These are phyloP conservation scores for Scutellaria baicalensis DNA, from an alignment of 257 asterid genomes.

Conservation along the genomic window DNA sequence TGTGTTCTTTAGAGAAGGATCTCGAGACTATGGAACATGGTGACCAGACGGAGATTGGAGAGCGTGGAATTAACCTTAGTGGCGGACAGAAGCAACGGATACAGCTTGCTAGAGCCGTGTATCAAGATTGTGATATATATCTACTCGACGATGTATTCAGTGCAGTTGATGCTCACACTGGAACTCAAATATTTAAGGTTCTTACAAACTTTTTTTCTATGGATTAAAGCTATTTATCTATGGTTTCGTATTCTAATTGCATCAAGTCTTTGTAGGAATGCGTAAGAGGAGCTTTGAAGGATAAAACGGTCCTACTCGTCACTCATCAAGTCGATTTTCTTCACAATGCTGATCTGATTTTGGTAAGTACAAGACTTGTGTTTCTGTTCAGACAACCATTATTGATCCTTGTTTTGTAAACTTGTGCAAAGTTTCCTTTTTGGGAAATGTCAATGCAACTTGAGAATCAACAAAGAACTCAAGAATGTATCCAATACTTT, in stretches of 20 bases:
- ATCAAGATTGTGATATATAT: slow-evolving; percentile 66
- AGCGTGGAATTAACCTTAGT: slow-evolving; percentile 71
- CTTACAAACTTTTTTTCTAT: neutral
- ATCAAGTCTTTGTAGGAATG: slow-evolving; percentile 46
- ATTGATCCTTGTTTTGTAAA: neutral
- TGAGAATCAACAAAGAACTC: too few species aligned
- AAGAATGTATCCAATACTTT: too few species aligned
- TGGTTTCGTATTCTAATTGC: neutral
- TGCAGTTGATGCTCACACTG: slow-evolving; percentile 94
- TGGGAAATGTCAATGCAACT: too few species aligned
- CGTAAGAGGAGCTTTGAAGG: slow-evolving; percentile 47
- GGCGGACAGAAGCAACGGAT: slow-evolving; percentile 86
- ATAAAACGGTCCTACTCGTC: slow-evolving; percentile 56
- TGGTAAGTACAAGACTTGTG: too few species aligned
- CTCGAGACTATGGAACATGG: slow-evolving; percentile 58
- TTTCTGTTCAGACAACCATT: too few species aligned
- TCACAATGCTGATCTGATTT: slow-evolving; percentile 55
- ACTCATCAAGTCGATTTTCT: slow-evolving; percentile 81
- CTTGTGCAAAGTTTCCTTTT: too few species aligned
- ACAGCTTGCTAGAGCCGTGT: slow-evolving; percentile 78
- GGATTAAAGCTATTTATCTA: neutral
- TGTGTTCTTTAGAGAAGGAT: slow-evolving; percentile 62
- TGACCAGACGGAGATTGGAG: slow-evolving; percentile 71
- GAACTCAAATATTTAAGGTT: slow-evolving; percentile 73
- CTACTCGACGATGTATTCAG: slow-evolving; percentile 75